Evolutionary conservation across 495 filamentous ascomycete genomes (phyloP), one percentile per base, ranked within the genome.

Genomic region (Penicillium taxi): DNA sequence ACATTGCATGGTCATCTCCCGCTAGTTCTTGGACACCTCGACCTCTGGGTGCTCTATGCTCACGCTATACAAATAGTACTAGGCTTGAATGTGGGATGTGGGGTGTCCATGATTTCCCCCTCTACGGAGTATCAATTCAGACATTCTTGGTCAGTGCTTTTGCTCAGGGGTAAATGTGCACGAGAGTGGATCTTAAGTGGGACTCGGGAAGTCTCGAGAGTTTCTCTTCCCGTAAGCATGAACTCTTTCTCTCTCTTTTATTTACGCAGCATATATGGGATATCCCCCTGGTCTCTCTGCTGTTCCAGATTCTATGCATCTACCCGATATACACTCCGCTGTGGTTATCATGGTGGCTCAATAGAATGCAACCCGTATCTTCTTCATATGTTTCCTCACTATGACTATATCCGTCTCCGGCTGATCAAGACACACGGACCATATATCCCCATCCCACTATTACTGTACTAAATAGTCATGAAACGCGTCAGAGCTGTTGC

Each of bases 131-230:
- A n/a, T n/a, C n/a, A n/a, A n/a, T n/a, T n/a, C n/a, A n/a, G n/a
- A 12, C 37, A 38, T 39, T 45, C 38, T 20, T 50, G 47, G 47
- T 42, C 47, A 35, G 39, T 50, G 48, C 48, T 51, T 37, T 32
- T 34, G 37, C 32, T 47, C 48, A 51, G 48, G 48, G 48, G 48
- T 51, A 51, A 50, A 50, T 39, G 47, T 32, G 45, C 45, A 37
- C 30, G 26, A 40, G 32, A 38, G 48, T 51, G 48, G 48, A 47
- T 27, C 41, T 35, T 9, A 0, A 23, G 43, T 47, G 43, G 44
- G 36, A 41, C 48, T 20, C 36, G 36, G 35, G 40, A 48, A 43
- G 43, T 39, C 42, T 50, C 47, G 38, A 45, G 28, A 21, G 37
- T 32, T 19, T 25, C 26, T 26, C 32, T 26, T 41, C 41, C 33